Base-by-base conservation (phyloP, 2,329 filamentous ascomycete genomes). In the Tothia fuscella region DNA sequence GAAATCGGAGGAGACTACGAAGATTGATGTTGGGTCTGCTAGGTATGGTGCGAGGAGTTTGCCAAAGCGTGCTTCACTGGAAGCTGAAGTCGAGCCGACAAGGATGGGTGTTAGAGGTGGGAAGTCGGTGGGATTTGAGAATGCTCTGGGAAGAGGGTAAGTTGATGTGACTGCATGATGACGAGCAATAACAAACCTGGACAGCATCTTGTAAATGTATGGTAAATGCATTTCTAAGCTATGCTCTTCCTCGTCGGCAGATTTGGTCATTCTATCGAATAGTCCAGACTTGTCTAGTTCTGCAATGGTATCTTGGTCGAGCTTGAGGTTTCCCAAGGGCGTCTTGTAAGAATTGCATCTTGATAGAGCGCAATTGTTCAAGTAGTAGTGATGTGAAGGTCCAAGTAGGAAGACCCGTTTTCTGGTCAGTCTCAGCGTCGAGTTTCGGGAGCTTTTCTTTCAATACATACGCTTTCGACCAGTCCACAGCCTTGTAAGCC, bases 221-320 rank as follows among this genome's bases (percentile, higher is more conserved):
- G 91, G 89, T 6, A 96, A 70, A 52, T 98, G 91, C 82, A 98
- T 93, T 66, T 98, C 91, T 2, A 96, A 72, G 39, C 85, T 94
- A 62, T 98, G 91, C 61, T 98, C 91, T 4, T 74, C 72, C 47
- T 86, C 74, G 54, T 98, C 91, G 5, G 77, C 68, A 3, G 65
- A 53, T 14, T 60, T 62, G 2, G 72, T 75, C 67, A 95, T 91
- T 40, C 70, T 65, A 14, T 71, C 62, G 56, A 82, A 82, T 42
- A 68, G 64, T n/a, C 65, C 66, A 3, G 70, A 73, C 32, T 60
- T 53, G 40, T 67, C 55, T 14, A 85, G 61, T 46, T 68, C 56
- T 28, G 65, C 51, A 1, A 75, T 68, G 1, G 72, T 70, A 4
- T 65, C 62, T 6, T 56, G 63, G 56, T 93, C 85, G 24, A 93